These are phyloP conservation scores for Rozella allomycis DNA, from an alignment of 371 early-diverging fungal species.

Conservation along the genomic window DNA sequence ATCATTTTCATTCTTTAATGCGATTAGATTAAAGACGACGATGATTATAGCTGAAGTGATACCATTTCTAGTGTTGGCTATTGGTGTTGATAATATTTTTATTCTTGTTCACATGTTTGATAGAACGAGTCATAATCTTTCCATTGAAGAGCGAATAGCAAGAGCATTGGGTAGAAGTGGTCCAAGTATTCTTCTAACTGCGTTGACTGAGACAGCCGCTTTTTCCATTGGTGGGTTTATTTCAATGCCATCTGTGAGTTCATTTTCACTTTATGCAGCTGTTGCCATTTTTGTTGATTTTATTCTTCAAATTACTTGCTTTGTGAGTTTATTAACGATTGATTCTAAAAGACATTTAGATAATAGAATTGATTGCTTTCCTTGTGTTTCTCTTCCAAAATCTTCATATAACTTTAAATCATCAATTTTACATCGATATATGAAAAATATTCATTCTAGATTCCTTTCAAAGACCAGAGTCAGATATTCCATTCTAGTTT, in stretches of 20 bases:
- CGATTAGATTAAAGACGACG: slow-evolving; percentile 38
- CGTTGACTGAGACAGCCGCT: slow-evolving; percentile 42
- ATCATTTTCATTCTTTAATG: too few species aligned
- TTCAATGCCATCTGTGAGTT: slow-evolving; percentile 52
- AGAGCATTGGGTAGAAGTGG: slow-evolving; percentile 40
- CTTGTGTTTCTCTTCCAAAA: slow-evolving; percentile 37
- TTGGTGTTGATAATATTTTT: slow-evolving; percentile 59
- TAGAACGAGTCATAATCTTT: slow-evolving; percentile 4
- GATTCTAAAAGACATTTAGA: slow-evolving; percentile 18
- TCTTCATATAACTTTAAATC: too few species aligned
- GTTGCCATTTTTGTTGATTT: slow-evolving; percentile 47
- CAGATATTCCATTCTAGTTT: slow-evolving; percentile 26
- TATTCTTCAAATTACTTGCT: slow-evolving; percentile 44
- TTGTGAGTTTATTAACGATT: slow-evolving; percentile 39
- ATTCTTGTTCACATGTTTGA: slow-evolving; percentile 44
- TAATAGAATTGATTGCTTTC: slow-evolving; percentile 35
- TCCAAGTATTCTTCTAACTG: slow-evolving; percentile 41
- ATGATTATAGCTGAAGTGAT: slow-evolving; percentile 58
- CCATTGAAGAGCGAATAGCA: slow-evolving; percentile 10
- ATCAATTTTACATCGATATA: too few species aligned
- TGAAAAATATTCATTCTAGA: too few species aligned
- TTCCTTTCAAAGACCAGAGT: too few species aligned
- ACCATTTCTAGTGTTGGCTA: slow-evolving; percentile 52
- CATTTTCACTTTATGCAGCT: slow-evolving; percentile 47
- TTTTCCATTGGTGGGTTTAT: slow-evolving; percentile 45